phyloP scores from a whole-genome alignment of 176 grass and related monocot species.

The Carex pumila region DNA sequence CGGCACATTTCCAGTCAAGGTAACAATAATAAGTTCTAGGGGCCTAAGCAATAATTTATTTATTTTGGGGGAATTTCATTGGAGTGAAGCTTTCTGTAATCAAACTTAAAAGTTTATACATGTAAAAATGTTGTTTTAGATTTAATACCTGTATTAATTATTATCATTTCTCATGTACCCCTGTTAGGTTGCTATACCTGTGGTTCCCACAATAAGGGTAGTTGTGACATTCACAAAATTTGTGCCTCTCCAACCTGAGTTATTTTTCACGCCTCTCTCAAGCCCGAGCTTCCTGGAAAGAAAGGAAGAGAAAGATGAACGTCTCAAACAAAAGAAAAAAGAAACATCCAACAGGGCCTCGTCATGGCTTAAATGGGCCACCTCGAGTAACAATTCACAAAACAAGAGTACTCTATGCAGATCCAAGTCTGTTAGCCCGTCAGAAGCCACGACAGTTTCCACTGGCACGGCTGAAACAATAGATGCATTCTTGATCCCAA shows the following conservation, averaged over 20 bases:
- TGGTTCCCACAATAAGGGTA: slow-evolving; percentile 83
- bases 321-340: slow-evolving; percentile 21
- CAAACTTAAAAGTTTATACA: neutral
- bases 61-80: neutral
- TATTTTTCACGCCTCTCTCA: slow-evolving; percentile 95
- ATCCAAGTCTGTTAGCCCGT: slow-evolving; percentile 61
- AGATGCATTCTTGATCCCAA: slow-evolving; percentile 70
- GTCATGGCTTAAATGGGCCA: slow-evolving; percentile 18
- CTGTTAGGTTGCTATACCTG: slow-evolving; percentile 81
- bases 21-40: slow-evolving; percentile 18
- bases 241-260: slow-evolving; percentile 78
- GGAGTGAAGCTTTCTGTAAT: neutral
- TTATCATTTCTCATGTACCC: neutral
- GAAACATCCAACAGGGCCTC: slow-evolving; percentile 12
- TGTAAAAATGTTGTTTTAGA: neutral
- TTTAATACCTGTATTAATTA: neutral
- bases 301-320: slow-evolving; percentile 29
- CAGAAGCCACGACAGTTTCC: slow-evolving; percentile 37
- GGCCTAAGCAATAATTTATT: neutral
- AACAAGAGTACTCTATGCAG: slow-evolving; percentile 32
- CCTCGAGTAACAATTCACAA: slow-evolving; percentile 19
- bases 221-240: slow-evolving; percentile 93
- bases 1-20: slow-evolving; percentile 96
- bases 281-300: slow-evolving; percentile 80
- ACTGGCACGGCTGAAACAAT: slow-evolving; percentile 32